Evolutionary conservation across 2,329 filamentous ascomycete species (phyloP).

Genomic region (Aspergillus persii): DNA sequence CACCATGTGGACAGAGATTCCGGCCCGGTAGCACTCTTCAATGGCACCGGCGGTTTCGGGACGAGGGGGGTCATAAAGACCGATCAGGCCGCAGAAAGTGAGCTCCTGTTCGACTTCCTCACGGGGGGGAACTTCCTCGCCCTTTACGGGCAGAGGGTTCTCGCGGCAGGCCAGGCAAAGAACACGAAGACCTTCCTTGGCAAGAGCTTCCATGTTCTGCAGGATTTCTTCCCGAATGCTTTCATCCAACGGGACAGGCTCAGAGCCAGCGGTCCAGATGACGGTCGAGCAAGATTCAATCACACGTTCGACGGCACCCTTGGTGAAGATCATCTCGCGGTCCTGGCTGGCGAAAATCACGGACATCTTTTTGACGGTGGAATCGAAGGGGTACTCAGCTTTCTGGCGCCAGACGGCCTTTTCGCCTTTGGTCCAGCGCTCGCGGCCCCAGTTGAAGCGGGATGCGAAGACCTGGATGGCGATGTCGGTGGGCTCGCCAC

Average conservation of each 20-base stretch:
- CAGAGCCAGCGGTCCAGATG: conserved; percentile 40
- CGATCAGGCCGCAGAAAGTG: conserved; percentile 74
- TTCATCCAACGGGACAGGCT: conserved; percentile 49
- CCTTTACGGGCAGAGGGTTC: conserved; percentile 10
- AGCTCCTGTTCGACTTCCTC: conserved; percentile 65
- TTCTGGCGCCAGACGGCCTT: conserved; percentile 56
- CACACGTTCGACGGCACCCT: conserved; percentile 65
- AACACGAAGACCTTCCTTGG: conserved; percentile 65
- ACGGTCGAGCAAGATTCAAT: conserved; percentile 61
- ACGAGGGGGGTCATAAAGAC: conserved; percentile 83
- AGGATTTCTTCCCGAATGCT: conserved; percentile 58
- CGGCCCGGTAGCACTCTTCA: conserved; percentile 66
- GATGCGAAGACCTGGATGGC: conserved; percentile 72
- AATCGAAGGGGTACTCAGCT: conserved; percentile 72
- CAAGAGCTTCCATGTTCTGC: conserved; percentile 67
- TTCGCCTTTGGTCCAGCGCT: conserved; percentile 51
- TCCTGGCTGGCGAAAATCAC: conserved; percentile 56
- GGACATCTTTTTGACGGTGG: conserved; percentile 73
- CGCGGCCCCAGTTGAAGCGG: conserved; percentile 63
- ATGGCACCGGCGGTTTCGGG: conserved; percentile 74
- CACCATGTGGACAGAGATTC: conserved; percentile 79
- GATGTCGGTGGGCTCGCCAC: conserved; percentile 69
- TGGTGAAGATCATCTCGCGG: conserved; percentile 39
- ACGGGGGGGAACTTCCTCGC: conserved; percentile 43
- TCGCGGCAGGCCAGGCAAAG: conserved; percentile 59